Percentiles rank a stretch among this genome's conserved stretches.
These are phyloP conservation scores for Rhizopus stolonifer DNA, from an alignment of 371 early-diverging fungal species.

Conservation along the genomic window DNA sequence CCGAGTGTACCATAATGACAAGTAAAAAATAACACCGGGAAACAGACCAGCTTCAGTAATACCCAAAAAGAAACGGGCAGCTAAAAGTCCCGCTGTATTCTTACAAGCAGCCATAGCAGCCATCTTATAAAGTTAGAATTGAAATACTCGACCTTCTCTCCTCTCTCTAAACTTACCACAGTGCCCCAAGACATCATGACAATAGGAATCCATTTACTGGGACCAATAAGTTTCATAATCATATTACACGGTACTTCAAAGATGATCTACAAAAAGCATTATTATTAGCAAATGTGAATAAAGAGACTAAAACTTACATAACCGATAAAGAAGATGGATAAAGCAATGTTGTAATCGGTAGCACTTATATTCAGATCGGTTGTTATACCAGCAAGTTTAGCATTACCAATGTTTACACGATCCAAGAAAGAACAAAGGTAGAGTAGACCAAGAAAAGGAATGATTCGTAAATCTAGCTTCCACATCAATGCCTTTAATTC, in stretches of 20 bases:
- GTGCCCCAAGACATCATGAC: slow-evolving; percentile 54
- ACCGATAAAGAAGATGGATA: slow-evolving; percentile 66
- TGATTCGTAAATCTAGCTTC: slow-evolving; percentile 44
- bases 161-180: slow-evolving; percentile 21
- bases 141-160: not conserved
- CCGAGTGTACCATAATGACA: slow-evolving; percentile 51
- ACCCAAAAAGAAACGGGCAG: slow-evolving; percentile 70
- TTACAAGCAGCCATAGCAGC: slow-evolving; percentile 46
- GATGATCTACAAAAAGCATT: slow-evolving; percentile 47
- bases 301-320: slow-evolving; percentile 38
- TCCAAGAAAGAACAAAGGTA: slow-evolving; percentile 57
- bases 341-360: slow-evolving; percentile 53
- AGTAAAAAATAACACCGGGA: slow-evolving; percentile 55
- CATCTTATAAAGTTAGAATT: slow-evolving; percentile 30
- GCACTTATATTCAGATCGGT: slow-evolving; percentile 42
- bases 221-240: slow-evolving; percentile 62
- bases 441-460: slow-evolving; percentile 48
- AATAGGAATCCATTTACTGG: slow-evolving; percentile 71
- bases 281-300: not conserved
- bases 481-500: slow-evolving; percentile 32
- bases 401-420: slow-evolving; percentile 59
- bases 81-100: slow-evolving; percentile 51
- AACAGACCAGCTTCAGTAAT: slow-evolving; percentile 66
- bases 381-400: slow-evolving; percentile 55
- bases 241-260: slow-evolving; percentile 76